phyloP scores from a whole-genome alignment of 345 rosid genomes.

The Pistacia integerrima region DNA sequence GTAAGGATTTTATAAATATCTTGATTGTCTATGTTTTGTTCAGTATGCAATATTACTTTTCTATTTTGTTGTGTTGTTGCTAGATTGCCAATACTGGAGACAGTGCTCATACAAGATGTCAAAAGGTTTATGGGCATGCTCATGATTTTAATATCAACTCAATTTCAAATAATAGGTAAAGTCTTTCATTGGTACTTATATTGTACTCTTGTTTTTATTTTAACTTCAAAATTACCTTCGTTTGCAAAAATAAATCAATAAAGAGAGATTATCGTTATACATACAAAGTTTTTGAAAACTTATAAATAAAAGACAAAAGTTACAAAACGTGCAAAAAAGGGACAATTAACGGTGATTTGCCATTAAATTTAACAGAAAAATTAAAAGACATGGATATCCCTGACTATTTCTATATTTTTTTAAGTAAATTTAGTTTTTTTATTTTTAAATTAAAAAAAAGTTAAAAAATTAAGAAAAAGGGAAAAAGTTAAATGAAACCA shows the following conservation, averaged over 20 bases:
- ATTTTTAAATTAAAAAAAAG: no score
- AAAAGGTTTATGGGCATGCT: slow-evolving; percentile 64
- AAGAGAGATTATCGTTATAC: no score
- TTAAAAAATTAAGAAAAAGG: no score
- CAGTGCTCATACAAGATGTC: slow-evolving; percentile 50
- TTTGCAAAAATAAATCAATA: neutral
- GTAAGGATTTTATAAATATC: neutral
- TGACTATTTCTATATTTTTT: no score
- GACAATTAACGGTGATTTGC: no score
- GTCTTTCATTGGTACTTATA: slow-evolving; percentile 14
- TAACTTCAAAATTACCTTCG: neutral
- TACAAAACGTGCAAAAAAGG: neutral
- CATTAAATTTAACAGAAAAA: no score
- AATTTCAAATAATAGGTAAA: slow-evolving; percentile 86
- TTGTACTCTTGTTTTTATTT: slow-evolving; percentile 1
- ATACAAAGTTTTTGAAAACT: no score
- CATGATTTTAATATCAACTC: slow-evolving; percentile 89
- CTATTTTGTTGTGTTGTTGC: slow-evolving; percentile 28
- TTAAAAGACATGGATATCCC: no score
- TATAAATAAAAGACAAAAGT: neutral
- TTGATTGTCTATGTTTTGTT: slow-evolving; percentile 1
- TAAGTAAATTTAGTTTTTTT: no score
- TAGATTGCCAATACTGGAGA: slow-evolving; percentile 51
- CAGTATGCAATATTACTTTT: slow-evolving; percentile 12
- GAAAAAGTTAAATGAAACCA: no score